Evolutionary conservation across 768 basidiomycete species (phyloP).

Genomic region (Trametes coccinea): DNA sequence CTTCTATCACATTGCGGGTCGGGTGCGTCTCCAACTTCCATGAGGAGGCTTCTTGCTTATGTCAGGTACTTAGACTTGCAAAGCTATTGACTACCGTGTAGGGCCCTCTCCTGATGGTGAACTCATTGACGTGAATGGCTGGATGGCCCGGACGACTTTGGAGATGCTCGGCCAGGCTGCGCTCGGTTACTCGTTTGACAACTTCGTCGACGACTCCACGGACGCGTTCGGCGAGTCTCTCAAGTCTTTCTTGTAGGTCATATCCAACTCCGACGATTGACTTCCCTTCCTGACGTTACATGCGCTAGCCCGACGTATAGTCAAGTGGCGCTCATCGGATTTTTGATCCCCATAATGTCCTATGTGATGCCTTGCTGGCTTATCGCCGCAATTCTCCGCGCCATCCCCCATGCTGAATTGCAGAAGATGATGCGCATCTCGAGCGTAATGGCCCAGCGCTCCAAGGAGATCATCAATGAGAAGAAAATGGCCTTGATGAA

Average conservation of each 20-base stretch:
- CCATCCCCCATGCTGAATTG: slow-evolving; percentile 36
- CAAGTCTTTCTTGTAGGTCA: slow-evolving; percentile 13
- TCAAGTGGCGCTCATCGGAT: not conserved
- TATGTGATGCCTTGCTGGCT: slow-evolving; percentile 25
- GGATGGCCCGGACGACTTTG: slow-evolving; percentile 19
- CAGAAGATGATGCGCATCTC: slow-evolving; percentile 37
- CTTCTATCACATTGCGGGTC: slow-evolving; percentile 21
- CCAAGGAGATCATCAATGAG: slow-evolving; percentile 38
- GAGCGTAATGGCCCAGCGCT: slow-evolving; percentile 38
- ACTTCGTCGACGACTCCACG: slow-evolving; percentile 8
- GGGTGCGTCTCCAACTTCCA: not conserved
- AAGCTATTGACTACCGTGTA: slow-evolving; percentile 21
- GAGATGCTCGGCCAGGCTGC: slow-evolving; percentile 20
- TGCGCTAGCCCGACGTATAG: not conserved
- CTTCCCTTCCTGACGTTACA: not conserved
- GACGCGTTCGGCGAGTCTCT: slow-evolving; percentile 14
- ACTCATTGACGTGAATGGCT: slow-evolving; percentile 16
- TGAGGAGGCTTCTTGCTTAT: not conserved
- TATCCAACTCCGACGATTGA: no score
- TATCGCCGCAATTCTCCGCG: slow-evolving; percentile 34
- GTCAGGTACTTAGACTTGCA: slow-evolving; percentile 16
- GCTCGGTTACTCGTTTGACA: slow-evolving; percentile 20
- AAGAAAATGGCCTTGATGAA: slow-evolving; percentile 39
- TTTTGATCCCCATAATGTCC: not conserved
- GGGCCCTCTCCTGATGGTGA: slow-evolving; percentile 2